These are phyloP conservation scores for Coniochaeta prunicola DNA, from an alignment of 2,329 filamentous ascomycete species.

Conservation along the genomic window DNA sequence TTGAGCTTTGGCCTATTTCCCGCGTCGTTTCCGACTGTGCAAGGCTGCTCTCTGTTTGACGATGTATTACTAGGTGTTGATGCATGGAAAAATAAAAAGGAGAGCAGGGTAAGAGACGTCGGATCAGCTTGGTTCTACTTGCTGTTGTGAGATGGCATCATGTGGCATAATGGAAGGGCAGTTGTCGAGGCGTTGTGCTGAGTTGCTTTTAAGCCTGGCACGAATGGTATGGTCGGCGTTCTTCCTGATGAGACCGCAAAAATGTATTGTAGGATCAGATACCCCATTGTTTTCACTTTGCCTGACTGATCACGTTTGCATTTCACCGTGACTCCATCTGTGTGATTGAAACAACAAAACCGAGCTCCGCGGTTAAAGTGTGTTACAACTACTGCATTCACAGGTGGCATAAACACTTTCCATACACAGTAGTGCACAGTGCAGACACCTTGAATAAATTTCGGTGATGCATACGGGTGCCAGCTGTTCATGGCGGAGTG, in stretches of 20 bases:
- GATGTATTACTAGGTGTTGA: neutral
- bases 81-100: neutral
- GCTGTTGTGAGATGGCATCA: neutral
- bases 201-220: neutral
- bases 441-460: neutral
- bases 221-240: neutral
- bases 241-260: neutral
- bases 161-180: neutral
- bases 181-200: neutral
- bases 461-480: neutral
- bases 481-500: neutral
- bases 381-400: too few relatives aligned
- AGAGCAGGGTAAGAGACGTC: neutral
- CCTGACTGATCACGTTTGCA: neutral
- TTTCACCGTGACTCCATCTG: neutral
- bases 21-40: neutral
- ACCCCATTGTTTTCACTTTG: neutral
- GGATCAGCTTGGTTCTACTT: neutral
- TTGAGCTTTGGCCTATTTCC: neutral
- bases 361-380: neutral
- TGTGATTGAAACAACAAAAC: neutral
- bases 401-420: neutral
- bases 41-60: neutral
- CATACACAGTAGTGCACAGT: neutral
- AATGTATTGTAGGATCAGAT: neutral